These are phyloP conservation scores for Isabelozyma pseudorhagii DNA, from an alignment of 805 yeast species.

Conservation along the genomic window DNA sequence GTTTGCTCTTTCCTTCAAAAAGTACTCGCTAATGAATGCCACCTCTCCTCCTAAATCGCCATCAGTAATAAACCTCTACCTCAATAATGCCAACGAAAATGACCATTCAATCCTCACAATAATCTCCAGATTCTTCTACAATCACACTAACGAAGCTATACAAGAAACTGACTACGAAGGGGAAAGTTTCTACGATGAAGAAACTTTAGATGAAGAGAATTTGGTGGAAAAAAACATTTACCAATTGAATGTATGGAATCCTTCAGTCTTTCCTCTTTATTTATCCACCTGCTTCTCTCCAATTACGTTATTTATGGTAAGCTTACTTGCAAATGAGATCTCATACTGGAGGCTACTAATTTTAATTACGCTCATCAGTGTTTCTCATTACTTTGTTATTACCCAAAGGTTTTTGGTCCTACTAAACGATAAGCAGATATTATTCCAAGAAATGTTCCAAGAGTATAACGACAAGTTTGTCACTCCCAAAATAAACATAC, in stretches of 20 bases:
- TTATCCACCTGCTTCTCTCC: conserved; percentile 61
- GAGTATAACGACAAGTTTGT: conserved; percentile 66
- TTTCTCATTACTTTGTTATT: conserved; percentile 29
- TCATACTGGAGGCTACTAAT: conserved; percentile 32
- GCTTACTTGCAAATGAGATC: conserved; percentile 22
- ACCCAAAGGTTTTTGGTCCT: conserved; percentile 43
- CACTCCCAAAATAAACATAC: conserved; percentile 50
- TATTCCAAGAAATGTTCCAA: conserved; percentile 56
- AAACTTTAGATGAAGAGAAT: conserved; percentile 9
- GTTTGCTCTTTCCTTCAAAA: conserved; percentile 14
- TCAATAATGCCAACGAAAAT: conserved; percentile 1
- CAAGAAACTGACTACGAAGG: conserved; percentile 14
- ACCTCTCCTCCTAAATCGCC: neutral
- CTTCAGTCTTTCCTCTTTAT: conserved; percentile 53
- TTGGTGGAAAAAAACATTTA: conserved; percentile 40
- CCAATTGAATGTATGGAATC: conserved; percentile 65
- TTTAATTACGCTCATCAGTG: conserved; percentile 3
- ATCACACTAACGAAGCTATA: conserved; percentile 12
- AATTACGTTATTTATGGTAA: conserved; percentile 41
- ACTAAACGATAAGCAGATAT: conserved; percentile 55
- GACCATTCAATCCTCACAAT: conserved; percentile 1
- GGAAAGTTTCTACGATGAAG: conserved; percentile 18
- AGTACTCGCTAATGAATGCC: conserved; percentile 32
- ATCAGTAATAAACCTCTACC: conserved; percentile 1
- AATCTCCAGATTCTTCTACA: conserved; percentile 1